These are phyloP conservation scores for Amanita molliuscula DNA, from an alignment of 768 basidiomycete genomes.

Conservation along the genomic window DNA sequence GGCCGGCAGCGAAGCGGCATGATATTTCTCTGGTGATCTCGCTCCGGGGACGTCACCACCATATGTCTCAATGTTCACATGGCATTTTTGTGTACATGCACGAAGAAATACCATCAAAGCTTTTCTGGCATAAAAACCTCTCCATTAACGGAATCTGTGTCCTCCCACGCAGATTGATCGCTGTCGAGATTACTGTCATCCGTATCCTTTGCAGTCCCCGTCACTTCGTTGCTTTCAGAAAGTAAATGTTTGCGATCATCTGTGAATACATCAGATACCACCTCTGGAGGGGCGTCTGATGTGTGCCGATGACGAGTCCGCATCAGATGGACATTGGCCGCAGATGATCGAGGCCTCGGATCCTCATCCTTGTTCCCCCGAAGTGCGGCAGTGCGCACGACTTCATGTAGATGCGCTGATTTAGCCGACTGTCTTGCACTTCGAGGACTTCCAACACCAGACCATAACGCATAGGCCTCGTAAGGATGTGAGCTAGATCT, in stretches of 20 bases:
- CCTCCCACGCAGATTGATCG: conserved; percentile 4
- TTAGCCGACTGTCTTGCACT: conserved; percentile 52
- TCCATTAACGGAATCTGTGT: conserved; percentile 1
- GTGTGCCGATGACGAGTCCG: background rate
- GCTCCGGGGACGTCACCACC: too few relatives aligned
- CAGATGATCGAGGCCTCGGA: background rate
- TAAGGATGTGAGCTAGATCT: conserved; percentile 4
- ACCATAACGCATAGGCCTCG: conserved; percentile 8
- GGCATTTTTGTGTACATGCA: too few relatives aligned
- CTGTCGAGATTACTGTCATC: background rate
- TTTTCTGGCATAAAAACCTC: background rate
- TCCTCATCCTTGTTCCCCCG: background rate
- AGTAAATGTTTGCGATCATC: background rate
- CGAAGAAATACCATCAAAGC: background rate
- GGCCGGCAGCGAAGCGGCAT: too few relatives aligned
- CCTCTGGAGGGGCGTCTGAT: background rate
- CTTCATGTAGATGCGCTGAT: conserved; percentile 61
- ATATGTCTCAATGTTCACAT: too few relatives aligned
- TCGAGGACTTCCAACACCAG: conserved; percentile 20
- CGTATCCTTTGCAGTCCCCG: background rate
- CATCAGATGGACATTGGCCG: background rate
- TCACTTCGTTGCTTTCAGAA: background rate
- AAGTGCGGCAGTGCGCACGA: conserved; percentile 13
- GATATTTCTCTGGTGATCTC: too few relatives aligned
- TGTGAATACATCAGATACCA: background rate